Base-by-base conservation (phyloP, 331 rosid species). In the Telfairia occidentalis region DNA sequence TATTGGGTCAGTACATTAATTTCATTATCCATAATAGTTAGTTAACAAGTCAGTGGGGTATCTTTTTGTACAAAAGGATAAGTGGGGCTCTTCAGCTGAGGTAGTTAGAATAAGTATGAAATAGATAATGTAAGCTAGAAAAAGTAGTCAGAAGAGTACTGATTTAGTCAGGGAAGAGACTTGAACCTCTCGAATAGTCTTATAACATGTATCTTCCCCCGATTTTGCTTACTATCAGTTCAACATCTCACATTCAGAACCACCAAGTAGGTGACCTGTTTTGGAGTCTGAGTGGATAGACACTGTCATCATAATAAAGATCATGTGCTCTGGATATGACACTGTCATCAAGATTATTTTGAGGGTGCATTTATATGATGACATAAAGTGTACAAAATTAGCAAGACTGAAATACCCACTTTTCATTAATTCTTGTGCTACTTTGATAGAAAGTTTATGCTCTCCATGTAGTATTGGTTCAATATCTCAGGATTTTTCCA, bases 261-360 rank as follows among this genome's bases (percentile, higher is more conserved):
- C 11, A 23, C 52, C 53, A 38, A 38, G 32, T 37, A 11, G 19
- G 21, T 65, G 50, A 40, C n/a, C 30, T 38, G 71, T 9, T 38
- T 65, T 65, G 50, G n/a, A 65, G 32, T 65, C 21, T 65, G 72
- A 65, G 32, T 65, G 18, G 52, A 38, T 65, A 66, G 73, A 42
- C 18, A 16, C 53, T 13, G 21, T 66, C 53, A 40, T 40, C 10
- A 16, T 9, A n/a, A 63, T 63, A 63, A 67, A 19, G 34, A 40
- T 7, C 54, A 67, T 67, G 54, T 67, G 73, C 9, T 40, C 9
- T 67, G 54, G 34, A 21, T 40, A 37, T 5, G 73, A 5, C 21
- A 5, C 4, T 66, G 34, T 10, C 35, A 37, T 65, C 49, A 37
- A 5, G 37, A 37, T 23, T 65, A 0, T 65, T 65, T 38, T 35